phyloP scores from a whole-genome alignment of 2,329 filamentous ascomycete species.

The Geosmithia flava region DNA sequence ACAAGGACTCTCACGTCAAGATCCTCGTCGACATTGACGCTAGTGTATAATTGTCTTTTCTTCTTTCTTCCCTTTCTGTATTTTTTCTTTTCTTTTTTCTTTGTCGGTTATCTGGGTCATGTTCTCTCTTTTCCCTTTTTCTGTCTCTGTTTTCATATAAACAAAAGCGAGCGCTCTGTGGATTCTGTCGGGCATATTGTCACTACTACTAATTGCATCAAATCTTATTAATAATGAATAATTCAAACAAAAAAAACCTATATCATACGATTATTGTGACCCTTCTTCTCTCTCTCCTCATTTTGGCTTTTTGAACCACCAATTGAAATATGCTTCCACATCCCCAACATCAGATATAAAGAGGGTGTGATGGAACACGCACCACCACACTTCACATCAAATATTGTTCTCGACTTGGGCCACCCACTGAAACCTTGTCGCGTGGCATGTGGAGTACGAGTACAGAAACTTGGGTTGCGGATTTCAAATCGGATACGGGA shows the following conservation, averaged over 20 bases:
- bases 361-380: not conserved
- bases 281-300: not conserved
- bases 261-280: not conserved
- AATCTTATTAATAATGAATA: not conserved
- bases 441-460: not conserved
- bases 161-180: not conserved
- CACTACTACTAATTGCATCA: not conserved
- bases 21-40: slow-evolving; percentile 37
- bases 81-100: not conserved
- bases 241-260: not conserved
- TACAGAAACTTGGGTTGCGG: no score
- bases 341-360: not conserved
- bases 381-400: not conserved
- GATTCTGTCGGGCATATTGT: no score
- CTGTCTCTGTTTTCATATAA: not conserved
- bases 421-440: not conserved
- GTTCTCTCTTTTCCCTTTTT: not conserved
- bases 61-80: slow-evolving; percentile 10
- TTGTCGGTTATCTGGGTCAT: not conserved
- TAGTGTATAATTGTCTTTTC: slow-evolving; percentile 2
- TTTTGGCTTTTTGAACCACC: not conserved
- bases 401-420: not conserved
- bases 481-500: no score
- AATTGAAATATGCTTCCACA: not conserved
- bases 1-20: slow-evolving; percentile 52